phyloP scores from a whole-genome alignment of 78 protist species.

The Dictyostelium purpureum region DNA sequence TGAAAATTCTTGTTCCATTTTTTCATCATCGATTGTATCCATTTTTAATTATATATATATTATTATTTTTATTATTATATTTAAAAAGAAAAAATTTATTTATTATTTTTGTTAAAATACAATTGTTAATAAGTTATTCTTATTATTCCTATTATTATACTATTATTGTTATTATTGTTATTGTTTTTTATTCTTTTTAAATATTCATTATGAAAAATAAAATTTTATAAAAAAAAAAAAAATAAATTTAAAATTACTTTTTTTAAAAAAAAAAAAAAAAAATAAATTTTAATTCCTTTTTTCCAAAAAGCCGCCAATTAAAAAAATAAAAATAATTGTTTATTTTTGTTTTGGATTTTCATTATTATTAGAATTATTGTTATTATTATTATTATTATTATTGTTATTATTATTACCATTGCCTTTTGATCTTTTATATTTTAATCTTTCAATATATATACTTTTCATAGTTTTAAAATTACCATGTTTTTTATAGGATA shows the following conservation, averaged over 20 bases:
- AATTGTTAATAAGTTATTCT: neutral
- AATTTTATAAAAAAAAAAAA: too few species aligned
- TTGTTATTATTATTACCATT: neutral
- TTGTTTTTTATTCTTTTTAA: neutral
- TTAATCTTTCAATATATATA: neutral
- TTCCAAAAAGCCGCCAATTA: neutral
- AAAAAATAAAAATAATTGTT: neutral
- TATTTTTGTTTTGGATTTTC: neutral
- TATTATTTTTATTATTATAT: neutral
- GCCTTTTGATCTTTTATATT: neutral
- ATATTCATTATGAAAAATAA: too few species aligned
- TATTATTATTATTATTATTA: neutral
- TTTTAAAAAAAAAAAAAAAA: too few species aligned
- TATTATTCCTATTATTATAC: neutral
- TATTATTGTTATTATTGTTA: neutral
- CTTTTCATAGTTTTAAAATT: slow-evolving; percentile 10
- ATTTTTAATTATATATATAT: neutral
- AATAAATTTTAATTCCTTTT: too few species aligned
- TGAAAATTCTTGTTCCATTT: slow-evolving; percentile 15
- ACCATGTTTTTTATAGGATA: slow-evolving; percentile 28
- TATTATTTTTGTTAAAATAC: too few species aligned
- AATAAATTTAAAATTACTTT: too few species aligned
- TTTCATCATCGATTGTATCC: neutral
- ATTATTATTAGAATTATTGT: neutral
- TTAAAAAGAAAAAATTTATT: neutral